These are phyloP conservation scores for Otatea glauca DNA, from an alignment of 176 grass and related monocot genomes.

Conservation along the genomic window DNA sequence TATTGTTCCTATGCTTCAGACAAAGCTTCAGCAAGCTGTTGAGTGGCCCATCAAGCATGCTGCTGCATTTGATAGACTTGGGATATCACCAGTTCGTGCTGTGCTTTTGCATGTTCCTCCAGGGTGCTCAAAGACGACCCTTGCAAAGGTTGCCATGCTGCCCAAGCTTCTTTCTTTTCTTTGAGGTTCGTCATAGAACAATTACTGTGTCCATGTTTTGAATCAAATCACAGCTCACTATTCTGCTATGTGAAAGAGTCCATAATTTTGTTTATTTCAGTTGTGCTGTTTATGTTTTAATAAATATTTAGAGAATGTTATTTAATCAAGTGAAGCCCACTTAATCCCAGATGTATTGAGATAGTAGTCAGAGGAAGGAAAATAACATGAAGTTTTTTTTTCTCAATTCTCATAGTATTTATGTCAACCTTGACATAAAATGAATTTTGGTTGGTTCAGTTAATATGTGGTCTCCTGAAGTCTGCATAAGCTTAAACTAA, in stretches of 20 bases:
- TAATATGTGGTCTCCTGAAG: neutral
- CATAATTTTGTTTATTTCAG: neutral
- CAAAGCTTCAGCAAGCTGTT: slow-evolving; percentile 84
- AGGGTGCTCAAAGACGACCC: slow-evolving; percentile 91
- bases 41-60: slow-evolving; percentile 92
- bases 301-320: neutral
- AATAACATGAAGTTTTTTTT: slow-evolving; percentile 8
- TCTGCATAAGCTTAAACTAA: slow-evolving; percentile 32
- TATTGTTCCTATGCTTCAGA: slow-evolving; percentile 53
- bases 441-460: neutral
- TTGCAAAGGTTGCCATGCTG: slow-evolving; percentile 87
- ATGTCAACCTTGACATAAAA: slow-evolving; percentile 14
- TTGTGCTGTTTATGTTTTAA: neutral
- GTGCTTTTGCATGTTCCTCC: slow-evolving; percentile 89
- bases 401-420: neutral
- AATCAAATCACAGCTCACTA: neutral
- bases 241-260: neutral
- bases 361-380: neutral
- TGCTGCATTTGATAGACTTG: slow-evolving; percentile 72
- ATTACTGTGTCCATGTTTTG: neutral
- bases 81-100: slow-evolving; percentile 83
- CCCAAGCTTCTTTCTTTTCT: slow-evolving; percentile 96
- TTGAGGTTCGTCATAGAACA: slow-evolving; percentile 58
- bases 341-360: slow-evolving; percentile 19
- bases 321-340: neutral